phyloP scores from a whole-genome alignment of 2,329 filamentous ascomycete genomes.

The Aspergillus ochraceoroseus region DNA sequence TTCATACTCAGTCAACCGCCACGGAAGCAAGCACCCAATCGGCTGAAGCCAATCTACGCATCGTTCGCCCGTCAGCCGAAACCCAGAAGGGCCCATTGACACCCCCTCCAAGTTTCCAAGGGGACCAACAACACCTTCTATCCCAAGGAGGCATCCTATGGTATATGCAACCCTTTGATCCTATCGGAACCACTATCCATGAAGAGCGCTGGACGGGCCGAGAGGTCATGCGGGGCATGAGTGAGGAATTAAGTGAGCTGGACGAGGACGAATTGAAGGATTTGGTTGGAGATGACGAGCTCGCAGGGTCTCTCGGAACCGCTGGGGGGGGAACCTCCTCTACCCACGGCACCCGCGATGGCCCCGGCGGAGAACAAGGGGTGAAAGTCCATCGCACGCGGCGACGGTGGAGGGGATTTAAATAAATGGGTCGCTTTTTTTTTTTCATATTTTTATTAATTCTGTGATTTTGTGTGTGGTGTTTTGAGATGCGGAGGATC shows the following conservation, averaged over 20 bases:
- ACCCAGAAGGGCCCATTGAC: constrained; percentile 33
- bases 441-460: constrained; percentile 7
- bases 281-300: constrained; percentile 55
- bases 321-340: constrained; percentile 15
- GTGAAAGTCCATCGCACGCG: constrained; percentile 31
- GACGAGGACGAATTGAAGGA: constrained; percentile 85
- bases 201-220: constrained; percentile 69
- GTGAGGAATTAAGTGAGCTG: constrained; percentile 84
- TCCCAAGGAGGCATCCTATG: constrained; percentile 76
- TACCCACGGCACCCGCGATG: constrained; percentile 5
- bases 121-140: constrained; percentile 48
- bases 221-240: constrained; percentile 67
- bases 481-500: constrained; percentile 4
- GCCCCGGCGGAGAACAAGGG: constrained; percentile 9
- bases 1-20: constrained; percentile 17
- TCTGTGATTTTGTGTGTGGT: not conserved
- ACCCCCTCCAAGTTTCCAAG: constrained; percentile 40
- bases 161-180: constrained; percentile 79
- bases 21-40: constrained; percentile 30
- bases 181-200: constrained; percentile 71
- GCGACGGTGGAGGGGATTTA: constrained; percentile 32
- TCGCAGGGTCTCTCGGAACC: constrained; percentile 18
- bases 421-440: constrained; percentile 19
- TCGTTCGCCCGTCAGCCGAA: constrained; percentile 45
- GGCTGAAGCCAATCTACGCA: constrained; percentile 29